Evolutionary conservation across 495 filamentous ascomycete genomes (phyloP).

Genomic region (Pseudotulostoma volvatum): DNA sequence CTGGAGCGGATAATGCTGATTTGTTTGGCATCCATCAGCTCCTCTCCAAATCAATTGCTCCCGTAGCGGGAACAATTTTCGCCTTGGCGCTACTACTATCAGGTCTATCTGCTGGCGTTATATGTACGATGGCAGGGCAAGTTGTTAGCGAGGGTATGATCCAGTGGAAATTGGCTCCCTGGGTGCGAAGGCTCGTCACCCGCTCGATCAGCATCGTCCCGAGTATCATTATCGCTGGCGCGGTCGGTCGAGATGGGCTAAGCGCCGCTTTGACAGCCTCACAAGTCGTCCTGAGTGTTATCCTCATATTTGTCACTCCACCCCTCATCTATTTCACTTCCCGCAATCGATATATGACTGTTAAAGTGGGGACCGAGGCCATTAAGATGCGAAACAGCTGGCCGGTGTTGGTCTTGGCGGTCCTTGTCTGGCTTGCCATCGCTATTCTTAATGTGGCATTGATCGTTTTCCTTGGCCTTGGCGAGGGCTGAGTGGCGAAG

Average conservation of each 20-base stretch:
- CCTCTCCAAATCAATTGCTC: slow-evolving; percentile 50
- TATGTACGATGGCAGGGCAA: slow-evolving; percentile 72
- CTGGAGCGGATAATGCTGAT: slow-evolving; percentile 44
- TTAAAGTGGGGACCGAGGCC: slow-evolving; percentile 20
- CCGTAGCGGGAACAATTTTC: slow-evolving; percentile 59
- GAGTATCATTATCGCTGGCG: slow-evolving; percentile 65
- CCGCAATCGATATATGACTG: slow-evolving; percentile 66
- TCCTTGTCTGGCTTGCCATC: slow-evolving; percentile 51
- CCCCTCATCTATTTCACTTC: slow-evolving; percentile 83
- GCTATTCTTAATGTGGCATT: slow-evolving; percentile 58
- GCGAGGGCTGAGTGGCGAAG: slow-evolving; percentile 25
- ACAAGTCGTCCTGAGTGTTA: slow-evolving; percentile 68
- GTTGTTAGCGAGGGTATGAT: slow-evolving; percentile 71
- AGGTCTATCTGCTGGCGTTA: slow-evolving; percentile 59
- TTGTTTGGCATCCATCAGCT: slow-evolving; percentile 74
- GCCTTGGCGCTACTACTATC: slow-evolving; percentile 64
- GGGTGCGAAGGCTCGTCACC: slow-evolving; percentile 56
- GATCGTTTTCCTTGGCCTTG: slow-evolving; percentile 49
- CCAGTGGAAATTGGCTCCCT: slow-evolving; percentile 52
- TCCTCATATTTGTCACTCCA: slow-evolving; percentile 66
- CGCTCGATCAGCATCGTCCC: slow-evolving; percentile 62
- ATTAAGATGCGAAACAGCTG: slow-evolving; percentile 48
- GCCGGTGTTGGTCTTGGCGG: slow-evolving; percentile 35
- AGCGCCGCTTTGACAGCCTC: slow-evolving; percentile 56
- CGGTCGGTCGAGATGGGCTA: slow-evolving; percentile 54